phyloP scores from a whole-genome alignment of 345 rosid genomes.

The Lepidium africanum region DNA sequence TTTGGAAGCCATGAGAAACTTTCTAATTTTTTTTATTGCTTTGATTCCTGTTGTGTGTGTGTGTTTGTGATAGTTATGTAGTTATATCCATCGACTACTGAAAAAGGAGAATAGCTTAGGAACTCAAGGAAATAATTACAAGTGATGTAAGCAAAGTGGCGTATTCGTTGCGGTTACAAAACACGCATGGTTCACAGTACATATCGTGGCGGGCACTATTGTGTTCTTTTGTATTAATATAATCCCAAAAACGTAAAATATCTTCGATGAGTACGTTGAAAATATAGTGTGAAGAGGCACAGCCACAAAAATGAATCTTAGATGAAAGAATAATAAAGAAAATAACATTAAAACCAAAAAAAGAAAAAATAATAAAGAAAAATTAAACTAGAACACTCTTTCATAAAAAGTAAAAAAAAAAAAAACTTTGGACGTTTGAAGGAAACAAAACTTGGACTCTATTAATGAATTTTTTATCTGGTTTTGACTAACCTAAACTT shows the following conservation, averaged over 20 bases:
- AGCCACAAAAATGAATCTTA: neutral
- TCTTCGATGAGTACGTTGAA: neutral
- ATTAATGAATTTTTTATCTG: too few relatives aligned
- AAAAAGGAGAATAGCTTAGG: neutral
- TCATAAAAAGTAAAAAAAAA: too few relatives aligned
- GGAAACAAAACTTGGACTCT: too few relatives aligned
- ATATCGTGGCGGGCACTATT: neutral
- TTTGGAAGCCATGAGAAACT: conserved; percentile 14
- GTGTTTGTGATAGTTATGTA: neutral
- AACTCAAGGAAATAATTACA: neutral
- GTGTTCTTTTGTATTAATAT: neutral
- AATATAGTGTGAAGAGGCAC: neutral
- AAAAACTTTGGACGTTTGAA: too few relatives aligned
- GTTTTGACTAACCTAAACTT: too few relatives aligned
- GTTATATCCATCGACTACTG: neutral
- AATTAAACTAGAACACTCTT: neutral
- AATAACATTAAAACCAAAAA: too few relatives aligned
- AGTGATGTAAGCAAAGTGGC: conserved; percentile 1
- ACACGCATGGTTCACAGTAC: conserved; percentile 3
- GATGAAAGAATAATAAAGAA: neutral
- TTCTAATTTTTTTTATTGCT: neutral
- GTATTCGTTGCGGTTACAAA: neutral
- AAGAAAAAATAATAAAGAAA: too few relatives aligned
- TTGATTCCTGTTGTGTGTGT: neutral
- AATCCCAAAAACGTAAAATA: neutral